Evolutionary conservation across 441 rosid genomes (phyloP).

Genomic region (Brassica hybrid): DNA sequence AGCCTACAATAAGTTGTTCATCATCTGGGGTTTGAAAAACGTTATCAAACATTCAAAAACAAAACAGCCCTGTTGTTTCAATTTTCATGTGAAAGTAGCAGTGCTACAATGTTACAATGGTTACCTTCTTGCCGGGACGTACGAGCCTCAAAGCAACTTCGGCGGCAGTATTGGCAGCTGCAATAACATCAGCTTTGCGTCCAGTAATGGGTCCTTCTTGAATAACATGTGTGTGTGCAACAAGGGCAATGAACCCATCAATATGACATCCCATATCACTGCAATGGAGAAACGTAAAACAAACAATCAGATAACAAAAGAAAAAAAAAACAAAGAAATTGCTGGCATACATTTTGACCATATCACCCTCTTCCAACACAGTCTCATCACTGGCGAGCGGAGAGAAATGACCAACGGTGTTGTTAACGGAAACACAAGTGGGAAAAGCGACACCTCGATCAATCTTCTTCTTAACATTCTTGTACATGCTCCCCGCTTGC

Average conservation of each 20-base stretch:
- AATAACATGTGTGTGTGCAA: conserved; percentile 86
- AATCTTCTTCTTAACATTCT: conserved; percentile 92
- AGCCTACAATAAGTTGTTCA: conserved; percentile 46
- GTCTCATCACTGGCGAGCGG: conserved; percentile 86
- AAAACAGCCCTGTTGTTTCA: not conserved
- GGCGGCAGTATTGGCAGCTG: conserved; percentile 95
- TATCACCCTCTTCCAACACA: conserved; percentile 83
- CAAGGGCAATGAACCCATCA: conserved; percentile 95
- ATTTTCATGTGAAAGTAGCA: not conserved
- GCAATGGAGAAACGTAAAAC: conserved; percentile 16
- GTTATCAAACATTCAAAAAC: not conserved
- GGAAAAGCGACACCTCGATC: conserved; percentile 95
- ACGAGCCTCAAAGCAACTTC: conserved; percentile 99
- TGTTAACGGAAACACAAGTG: conserved; percentile 90
- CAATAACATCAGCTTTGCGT: conserved; percentile 87
- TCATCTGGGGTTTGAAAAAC: conserved; percentile 48
- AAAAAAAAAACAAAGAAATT: not conserved
- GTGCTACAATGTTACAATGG: not conserved
- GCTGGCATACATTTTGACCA: conserved; percentile 75
- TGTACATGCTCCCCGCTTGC: conserved; percentile 89
- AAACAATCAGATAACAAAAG: not conserved
- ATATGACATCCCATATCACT: conserved; percentile 98
- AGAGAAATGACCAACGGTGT: conserved; percentile 84
- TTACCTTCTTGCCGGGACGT: conserved; percentile 94
- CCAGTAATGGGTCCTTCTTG: conserved; percentile 76